These are phyloP conservation scores for Wickerhamiella cacticola DNA, from an alignment of 805 yeast genomes.

Conservation along the genomic window DNA sequence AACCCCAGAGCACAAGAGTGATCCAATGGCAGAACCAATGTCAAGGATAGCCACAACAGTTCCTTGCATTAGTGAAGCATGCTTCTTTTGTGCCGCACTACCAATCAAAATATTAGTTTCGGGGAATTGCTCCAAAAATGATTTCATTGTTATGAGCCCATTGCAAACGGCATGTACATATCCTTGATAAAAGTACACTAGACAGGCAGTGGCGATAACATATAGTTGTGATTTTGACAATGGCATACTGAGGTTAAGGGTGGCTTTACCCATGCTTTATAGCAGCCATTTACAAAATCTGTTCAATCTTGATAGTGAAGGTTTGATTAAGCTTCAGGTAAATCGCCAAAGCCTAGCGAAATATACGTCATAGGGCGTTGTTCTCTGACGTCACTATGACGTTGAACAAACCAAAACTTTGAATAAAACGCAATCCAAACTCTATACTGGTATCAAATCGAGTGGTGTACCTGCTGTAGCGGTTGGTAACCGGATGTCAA, in stretches of 20 bases:
- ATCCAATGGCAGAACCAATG: constrained; percentile 58
- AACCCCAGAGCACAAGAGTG: constrained; percentile 42
- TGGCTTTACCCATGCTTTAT: background rate
- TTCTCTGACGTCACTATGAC: background rate
- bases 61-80: constrained; percentile 25
- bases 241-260: background rate
- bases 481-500: background rate
- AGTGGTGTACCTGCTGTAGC: constrained; percentile 1
- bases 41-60: constrained; percentile 37
- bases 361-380: background rate
- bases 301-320: background rate
- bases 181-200: constrained; percentile 32
- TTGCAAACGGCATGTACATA: constrained; percentile 64
- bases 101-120: constrained; percentile 19
- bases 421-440: background rate
- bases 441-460: background rate
- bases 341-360: background rate
- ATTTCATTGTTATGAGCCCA: constrained; percentile 21
- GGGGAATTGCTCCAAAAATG: constrained; percentile 23
- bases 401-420: background rate
- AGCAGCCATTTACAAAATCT: background rate
- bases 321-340: constrained; percentile 4
- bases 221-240: constrained; percentile 6
- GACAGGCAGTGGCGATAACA: constrained; percentile 17
- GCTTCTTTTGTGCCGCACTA: constrained; percentile 4